These are phyloP conservation scores for Wickerhamiella siamensis DNA, from an alignment of 805 yeast species.

Conservation along the genomic window DNA sequence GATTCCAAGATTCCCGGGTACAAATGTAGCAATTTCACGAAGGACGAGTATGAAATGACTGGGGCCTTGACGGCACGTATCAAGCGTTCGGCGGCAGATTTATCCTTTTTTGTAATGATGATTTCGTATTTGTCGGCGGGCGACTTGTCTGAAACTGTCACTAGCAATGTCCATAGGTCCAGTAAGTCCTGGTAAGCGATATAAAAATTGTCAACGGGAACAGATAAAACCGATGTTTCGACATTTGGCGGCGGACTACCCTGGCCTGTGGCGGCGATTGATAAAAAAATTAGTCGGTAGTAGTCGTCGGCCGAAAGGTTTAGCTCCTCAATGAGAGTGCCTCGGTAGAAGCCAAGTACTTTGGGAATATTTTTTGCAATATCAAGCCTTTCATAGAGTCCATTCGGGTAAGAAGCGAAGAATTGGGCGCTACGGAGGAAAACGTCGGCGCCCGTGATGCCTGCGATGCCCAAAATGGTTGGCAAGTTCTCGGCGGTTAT, in stretches of 20 bases:
- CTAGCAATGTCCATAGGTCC: constrained; percentile 7
- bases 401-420: constrained; percentile 7
- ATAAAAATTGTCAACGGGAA: constrained; percentile 6
- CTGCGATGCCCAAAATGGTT: constrained; percentile 6
- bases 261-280: constrained; percentile 6
- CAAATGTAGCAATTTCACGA: constrained; percentile 3
- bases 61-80: constrained; percentile 12
- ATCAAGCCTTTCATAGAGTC: background rate
- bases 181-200: constrained; percentile 13
- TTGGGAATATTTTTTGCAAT: background rate
- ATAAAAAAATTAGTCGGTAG: constrained; percentile 9
- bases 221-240: background rate
- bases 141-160: constrained; percentile 13
- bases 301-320: constrained; percentile 3
- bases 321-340: constrained; percentile 7
- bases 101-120: background rate
- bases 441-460: constrained; percentile 6
- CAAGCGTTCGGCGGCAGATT: constrained; percentile 5
- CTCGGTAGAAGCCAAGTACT: constrained; percentile 12
- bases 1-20: constrained; percentile 25
- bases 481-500: constrained; percentile 1
- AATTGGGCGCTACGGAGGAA: constrained; percentile 11
- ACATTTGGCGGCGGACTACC: background rate
- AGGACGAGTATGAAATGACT: constrained; percentile 8
- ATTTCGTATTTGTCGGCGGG: constrained; percentile 6